phyloP scores from a whole-genome alignment of 2,329 filamentous ascomycete species.

The Trichocomaceae sp. region DNA sequence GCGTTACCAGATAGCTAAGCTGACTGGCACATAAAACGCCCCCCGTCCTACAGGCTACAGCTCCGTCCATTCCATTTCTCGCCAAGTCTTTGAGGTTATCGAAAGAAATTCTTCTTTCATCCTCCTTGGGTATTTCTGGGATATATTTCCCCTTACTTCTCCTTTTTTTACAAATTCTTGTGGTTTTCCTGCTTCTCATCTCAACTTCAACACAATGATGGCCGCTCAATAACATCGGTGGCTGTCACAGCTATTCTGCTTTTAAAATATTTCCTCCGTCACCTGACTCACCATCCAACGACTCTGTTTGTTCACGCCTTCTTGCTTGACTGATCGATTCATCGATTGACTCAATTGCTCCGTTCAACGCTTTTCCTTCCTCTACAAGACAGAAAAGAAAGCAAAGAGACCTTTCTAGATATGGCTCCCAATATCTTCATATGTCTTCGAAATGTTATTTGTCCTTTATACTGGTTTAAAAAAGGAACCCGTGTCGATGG shows the following conservation, averaged over 20 bases:
- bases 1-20: neutral
- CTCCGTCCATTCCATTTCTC: neutral
- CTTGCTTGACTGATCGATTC: neutral
- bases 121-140: neutral
- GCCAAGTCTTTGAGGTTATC: neutral
- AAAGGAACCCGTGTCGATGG: slow-evolving; percentile 33
- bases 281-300: neutral
- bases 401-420: neutral
- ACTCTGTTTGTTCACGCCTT: neutral
- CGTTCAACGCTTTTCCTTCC: neutral
- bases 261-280: neutral
- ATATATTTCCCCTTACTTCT: slow-evolving; percentile 12
- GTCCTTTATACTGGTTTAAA: slow-evolving; percentile 46
- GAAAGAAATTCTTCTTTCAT: neutral
- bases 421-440: slow-evolving; percentile 49
- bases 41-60: neutral
- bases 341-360: neutral
- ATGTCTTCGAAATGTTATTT: slow-evolving; percentile 44
- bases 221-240: slow-evolving; percentile 12
- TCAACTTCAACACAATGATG: slow-evolving; percentile 2
- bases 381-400: neutral
- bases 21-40: neutral
- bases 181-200: slow-evolving; percentile 8
- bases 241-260: slow-evolving; percentile 10
- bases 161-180: slow-evolving; percentile 13